Evolutionary conservation across 2,329 filamentous ascomycete genomes (phyloP), one percentile per base, ranked within the genome.

Genomic region (Fusarium hainanense): DNA sequence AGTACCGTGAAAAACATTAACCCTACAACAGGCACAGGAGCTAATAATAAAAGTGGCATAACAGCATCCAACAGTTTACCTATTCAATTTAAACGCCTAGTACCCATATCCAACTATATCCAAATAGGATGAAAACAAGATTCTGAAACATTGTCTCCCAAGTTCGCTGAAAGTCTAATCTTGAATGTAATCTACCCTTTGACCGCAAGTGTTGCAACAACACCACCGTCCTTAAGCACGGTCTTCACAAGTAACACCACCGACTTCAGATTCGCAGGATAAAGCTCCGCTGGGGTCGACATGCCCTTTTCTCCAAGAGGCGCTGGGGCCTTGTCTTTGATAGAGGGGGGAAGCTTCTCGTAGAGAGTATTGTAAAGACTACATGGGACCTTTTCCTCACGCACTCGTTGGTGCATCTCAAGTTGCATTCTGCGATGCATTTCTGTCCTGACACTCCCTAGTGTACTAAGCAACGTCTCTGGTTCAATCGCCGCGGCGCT

Each of bases 341-440:
- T 25, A 25, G 30, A 37, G 5, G 48, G 11, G 21, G 48, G 30
- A 37, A 50, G 30, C 2, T 8, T 50, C 16, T 50, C 48, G 16
- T 8, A 25, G 12, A 25, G 16, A 10, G 30, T 20, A 37, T 50
- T 3, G 32, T 52, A 52, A 52, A 52, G 49, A 52, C 25, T 18
- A 25, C 49, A 52, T 52, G 49, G 23, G 12, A 41, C 5, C 2
- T 40, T 52, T 18, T 52, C 49, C 49, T 52, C 34, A 16, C 32
- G 49, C 34, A 52, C 49, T 41, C 49, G 49, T 21, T 52, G 49
- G 37, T 52, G 49, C 49, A 52, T 52, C 34, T 52, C 49, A 6
- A 52, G 34, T 30, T 52, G 13, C 34, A 52, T 52, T 4, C 34
- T 52, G 13, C 49, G 49, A 28, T 52, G 23, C 13, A 52, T 52